Evolutionary conservation across 257 asterid genomes (phyloP).

Genomic region (Lantana camara): DNA sequence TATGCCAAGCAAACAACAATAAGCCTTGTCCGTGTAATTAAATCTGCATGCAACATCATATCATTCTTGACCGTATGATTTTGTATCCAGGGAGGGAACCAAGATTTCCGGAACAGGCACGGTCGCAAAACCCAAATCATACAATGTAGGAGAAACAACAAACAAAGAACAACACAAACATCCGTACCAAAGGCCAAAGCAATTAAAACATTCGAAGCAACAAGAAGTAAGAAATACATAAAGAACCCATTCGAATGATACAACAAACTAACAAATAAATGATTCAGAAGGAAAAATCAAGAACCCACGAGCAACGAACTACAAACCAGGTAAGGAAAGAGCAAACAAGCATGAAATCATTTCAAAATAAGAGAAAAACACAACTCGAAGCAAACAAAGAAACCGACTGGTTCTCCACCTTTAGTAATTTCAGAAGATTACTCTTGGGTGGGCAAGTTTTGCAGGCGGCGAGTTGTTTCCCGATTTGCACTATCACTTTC

Average conservation of each 20-base stretch:
- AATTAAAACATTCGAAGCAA: too few relatives aligned
- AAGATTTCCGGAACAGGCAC: too few relatives aligned
- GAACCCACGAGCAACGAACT: not conserved
- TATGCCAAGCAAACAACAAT: too few relatives aligned
- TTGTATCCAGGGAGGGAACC: too few relatives aligned
- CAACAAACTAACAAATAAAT: not conserved
- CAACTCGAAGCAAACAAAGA: too few relatives aligned
- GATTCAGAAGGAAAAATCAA: not conserved
- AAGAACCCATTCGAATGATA: not conserved
- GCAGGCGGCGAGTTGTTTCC: constrained; percentile 49
- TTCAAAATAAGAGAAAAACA: not conserved
- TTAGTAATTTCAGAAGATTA: constrained; percentile 56
- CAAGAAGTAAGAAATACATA: not conserved
- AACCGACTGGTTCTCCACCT: constrained; percentile 36
- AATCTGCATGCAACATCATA: too few relatives aligned
- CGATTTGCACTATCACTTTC: constrained; percentile 41
- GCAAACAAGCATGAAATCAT: not conserved
- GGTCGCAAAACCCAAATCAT: too few relatives aligned
- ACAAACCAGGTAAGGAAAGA: too few relatives aligned
- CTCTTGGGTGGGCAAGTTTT: constrained; percentile 64
- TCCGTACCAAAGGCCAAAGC: not conserved
- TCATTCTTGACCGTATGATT: too few relatives aligned
- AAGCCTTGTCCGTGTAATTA: too few relatives aligned
- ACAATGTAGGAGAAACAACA: not conserved
- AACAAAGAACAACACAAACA: not conserved